These are phyloP conservation scores for Corymbia citriodora DNA, from an alignment of 441 rosid species.

Conservation along the genomic window DNA sequence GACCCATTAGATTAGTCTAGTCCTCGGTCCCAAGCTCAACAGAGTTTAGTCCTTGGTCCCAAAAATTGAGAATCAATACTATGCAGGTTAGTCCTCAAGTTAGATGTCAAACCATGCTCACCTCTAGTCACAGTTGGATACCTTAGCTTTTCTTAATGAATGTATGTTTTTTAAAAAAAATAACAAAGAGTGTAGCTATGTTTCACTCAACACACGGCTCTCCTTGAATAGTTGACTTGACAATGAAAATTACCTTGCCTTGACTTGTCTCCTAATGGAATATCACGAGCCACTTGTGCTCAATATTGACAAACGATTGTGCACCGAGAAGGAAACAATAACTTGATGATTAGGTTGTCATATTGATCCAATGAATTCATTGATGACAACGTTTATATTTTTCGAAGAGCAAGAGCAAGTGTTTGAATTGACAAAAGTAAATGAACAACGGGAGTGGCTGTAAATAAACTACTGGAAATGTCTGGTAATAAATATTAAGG, in stretches of 20 bases:
- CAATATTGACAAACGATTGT: no score
- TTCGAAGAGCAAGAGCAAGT: neutral
- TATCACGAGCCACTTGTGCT: no score
- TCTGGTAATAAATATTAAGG: neutral
- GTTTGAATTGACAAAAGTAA: neutral
- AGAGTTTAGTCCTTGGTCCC: no score
- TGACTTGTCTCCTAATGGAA: no score
- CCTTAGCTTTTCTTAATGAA: no score
- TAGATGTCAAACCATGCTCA: no score
- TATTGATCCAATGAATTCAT: neutral
- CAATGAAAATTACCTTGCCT: no score
- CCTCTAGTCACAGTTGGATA: no score
- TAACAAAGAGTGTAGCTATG: no score
- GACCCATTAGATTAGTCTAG: neutral
- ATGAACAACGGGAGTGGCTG: neutral
- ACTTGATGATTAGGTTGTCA: neutral
- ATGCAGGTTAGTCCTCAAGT: neutral
- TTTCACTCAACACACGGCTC: no score
- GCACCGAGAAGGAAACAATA: neutral
- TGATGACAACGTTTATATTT: neutral
- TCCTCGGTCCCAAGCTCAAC: neutral
- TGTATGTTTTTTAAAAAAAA: no score
- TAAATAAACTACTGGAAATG: neutral
- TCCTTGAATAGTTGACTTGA: no score
- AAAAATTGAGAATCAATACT: neutral